Conservation (phyloP, 2,329 filamentous ascomycete genomes). For the Clarireedia sp. region DNA sequence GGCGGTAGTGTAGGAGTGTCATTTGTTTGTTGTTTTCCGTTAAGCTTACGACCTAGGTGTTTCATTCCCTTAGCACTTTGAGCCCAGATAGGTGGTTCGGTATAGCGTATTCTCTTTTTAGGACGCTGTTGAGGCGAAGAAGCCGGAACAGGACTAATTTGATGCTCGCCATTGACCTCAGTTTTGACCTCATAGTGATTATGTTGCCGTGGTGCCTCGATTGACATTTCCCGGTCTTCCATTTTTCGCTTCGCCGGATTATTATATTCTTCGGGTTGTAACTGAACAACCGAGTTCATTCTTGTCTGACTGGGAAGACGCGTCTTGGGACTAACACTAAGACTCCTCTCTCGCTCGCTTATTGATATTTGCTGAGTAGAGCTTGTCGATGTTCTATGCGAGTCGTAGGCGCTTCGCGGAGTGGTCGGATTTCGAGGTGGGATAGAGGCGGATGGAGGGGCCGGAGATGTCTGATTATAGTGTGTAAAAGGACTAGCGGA, state of each 20-base stretch:
- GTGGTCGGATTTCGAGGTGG: slow-evolving; percentile 35
- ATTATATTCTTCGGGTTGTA: slow-evolving; percentile 18
- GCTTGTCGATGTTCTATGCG: slow-evolving; percentile 38
- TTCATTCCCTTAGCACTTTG: slow-evolving; percentile 21
- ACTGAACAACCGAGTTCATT: slow-evolving; percentile 10
- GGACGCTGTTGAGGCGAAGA: slow-evolving; percentile 33
- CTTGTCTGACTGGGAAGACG: slow-evolving; percentile 35
- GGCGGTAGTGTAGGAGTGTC: slow-evolving; percentile 12
- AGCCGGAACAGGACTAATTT: slow-evolving; percentile 9
- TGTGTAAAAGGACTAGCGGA: slow-evolving; percentile 19
- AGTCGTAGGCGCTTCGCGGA: slow-evolving; percentile 37
- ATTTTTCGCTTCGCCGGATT: slow-evolving; percentile 24
- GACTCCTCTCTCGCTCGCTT: slow-evolving; percentile 59
- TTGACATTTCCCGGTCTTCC: slow-evolving; percentile 22
- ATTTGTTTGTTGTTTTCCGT: slow-evolving; percentile 14
- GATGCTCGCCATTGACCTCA: slow-evolving; percentile 20
- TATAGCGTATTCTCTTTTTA: slow-evolving; percentile 41
- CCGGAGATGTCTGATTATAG: slow-evolving; percentile 28
- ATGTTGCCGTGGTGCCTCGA: slow-evolving; percentile 15
- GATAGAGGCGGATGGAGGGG: slow-evolving; percentile 32
- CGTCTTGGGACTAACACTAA: slow-evolving; percentile 75
- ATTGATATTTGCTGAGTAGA: slow-evolving; percentile 38
- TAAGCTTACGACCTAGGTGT: slow-evolving; percentile 16
- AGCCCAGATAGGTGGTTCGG: slow-evolving; percentile 44
- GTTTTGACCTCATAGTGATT: slow-evolving; percentile 14